Evolutionary conservation across 495 filamentous ascomycete species (phyloP).

Genomic region (Aspergillus incahuasiensis): DNA sequence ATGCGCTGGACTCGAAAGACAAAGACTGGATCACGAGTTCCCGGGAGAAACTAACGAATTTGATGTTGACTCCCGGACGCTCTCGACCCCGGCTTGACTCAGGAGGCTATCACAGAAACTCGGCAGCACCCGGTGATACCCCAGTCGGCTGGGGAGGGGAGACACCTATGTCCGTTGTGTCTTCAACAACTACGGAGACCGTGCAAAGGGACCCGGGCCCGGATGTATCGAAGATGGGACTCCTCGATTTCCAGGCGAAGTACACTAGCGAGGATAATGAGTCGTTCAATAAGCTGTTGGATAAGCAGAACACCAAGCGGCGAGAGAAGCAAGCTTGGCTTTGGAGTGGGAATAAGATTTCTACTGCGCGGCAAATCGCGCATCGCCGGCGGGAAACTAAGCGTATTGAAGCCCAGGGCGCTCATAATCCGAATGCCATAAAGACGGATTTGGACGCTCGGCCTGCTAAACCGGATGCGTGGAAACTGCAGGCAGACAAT

Average conservation of each 20-base stretch:
- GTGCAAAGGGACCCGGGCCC: conserved; percentile 44
- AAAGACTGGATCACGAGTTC: conserved; percentile 81
- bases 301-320: conserved; percentile 82
- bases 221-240: conserved; percentile 71
- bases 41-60: conserved; percentile 62
- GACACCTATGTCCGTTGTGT: conserved; percentile 60
- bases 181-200: conserved; percentile 28
- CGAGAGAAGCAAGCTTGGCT: conserved; percentile 83
- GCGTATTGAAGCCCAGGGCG: conserved; percentile 48
- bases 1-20: conserved; percentile 82
- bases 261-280: conserved; percentile 98
- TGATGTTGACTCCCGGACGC: conserved; percentile 70
- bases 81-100: conserved; percentile 28
- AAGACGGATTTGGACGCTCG: conserved; percentile 59
- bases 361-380: conserved; percentile 78
- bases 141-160: conserved; percentile 51
- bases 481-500: conserved; percentile 72
- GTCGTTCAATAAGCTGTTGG: conserved; percentile 85
- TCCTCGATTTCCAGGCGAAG: conserved; percentile 80
- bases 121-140: conserved; percentile 50
- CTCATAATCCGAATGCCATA: conserved; percentile 38
- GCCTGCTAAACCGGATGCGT: conserved; percentile 73
- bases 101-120: conserved; percentile 21
- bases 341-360: conserved; percentile 83
- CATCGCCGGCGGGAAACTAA: conserved; percentile 65